Conservation (phyloP, 768 basidiomycete species). For the Lactifluus hygrophoroides region DNA sequence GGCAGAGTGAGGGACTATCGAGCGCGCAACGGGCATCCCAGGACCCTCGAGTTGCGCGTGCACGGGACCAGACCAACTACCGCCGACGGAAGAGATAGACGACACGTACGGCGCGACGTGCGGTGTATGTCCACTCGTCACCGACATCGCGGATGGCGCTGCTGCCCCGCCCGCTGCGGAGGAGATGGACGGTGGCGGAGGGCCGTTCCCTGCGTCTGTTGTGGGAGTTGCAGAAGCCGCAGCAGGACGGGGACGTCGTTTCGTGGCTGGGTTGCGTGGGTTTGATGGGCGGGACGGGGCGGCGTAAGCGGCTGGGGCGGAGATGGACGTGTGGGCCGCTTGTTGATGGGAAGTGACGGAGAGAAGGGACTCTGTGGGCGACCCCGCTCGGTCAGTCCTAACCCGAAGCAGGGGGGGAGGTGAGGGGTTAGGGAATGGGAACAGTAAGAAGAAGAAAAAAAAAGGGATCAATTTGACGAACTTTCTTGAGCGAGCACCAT, state of each 20-base stretch:
- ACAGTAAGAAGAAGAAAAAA: conserved; percentile 1
- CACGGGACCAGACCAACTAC: conserved; percentile 27
- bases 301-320: conserved; percentile 17
- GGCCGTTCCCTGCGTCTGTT: conserved; percentile 4
- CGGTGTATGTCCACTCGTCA: background rate
- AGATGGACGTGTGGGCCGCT: background rate
- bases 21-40: conserved; percentile 63
- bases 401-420: background rate
- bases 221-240: conserved; percentile 11
- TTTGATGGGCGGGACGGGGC: conserved; percentile 22
- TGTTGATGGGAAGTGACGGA: conserved; percentile 59
- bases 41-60: conserved; percentile 63
- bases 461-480: conserved; percentile 28
- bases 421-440: too few relatives aligned
- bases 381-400: conserved; percentile 58
- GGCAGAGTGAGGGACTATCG: conserved; percentile 28
- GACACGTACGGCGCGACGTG: background rate
- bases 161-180: conserved; percentile 16
- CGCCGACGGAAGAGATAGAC: conserved; percentile 28
- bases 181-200: background rate
- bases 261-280: conserved; percentile 32
- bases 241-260: conserved; percentile 15
- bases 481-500: conserved; percentile 53
- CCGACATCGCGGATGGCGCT: background rate
- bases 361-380: conserved; percentile 65